Conservation (phyloP, 352 stramenopile species). For the Phytophthora capsici region DNA sequence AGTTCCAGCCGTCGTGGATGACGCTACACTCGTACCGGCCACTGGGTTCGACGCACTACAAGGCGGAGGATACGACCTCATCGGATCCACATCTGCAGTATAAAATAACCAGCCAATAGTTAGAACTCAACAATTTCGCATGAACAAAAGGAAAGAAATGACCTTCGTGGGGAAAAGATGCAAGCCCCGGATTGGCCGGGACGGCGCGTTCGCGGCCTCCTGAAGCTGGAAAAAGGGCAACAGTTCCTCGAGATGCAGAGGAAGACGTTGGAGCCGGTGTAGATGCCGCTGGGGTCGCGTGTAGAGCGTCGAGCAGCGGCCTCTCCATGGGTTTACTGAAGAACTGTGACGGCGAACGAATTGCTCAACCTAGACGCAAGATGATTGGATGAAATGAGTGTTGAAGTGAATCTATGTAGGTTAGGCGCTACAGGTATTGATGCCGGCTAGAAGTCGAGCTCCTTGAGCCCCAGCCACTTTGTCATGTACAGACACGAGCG, state of each 20-base stretch:
- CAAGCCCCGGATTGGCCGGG: constrained; percentile 19
- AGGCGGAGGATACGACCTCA: constrained; percentile 25
- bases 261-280: constrained; percentile 5
- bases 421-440: neutral
- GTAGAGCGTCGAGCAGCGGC: constrained; percentile 23
- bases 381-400: constrained; percentile 27
- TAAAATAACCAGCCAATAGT: neutral
- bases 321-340: constrained; percentile 24
- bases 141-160: neutral
- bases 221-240: constrained; percentile 20
- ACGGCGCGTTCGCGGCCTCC: constrained; percentile 15
- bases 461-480: constrained; percentile 92
- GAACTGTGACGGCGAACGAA: neutral
- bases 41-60: constrained; percentile 9
- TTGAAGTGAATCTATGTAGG: constrained; percentile 22
- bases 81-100: constrained; percentile 26
- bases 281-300: neutral
- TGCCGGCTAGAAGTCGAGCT: constrained; percentile 75
- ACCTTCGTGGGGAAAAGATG: constrained; percentile 40
- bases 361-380: neutral
- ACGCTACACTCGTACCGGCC: constrained; percentile 4
- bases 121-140: neutral
- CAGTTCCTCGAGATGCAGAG: constrained; percentile 15
- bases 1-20: constrained; percentile 17
- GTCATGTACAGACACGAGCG: constrained; percentile 92